Percentiles rank a stretch among this genome's conserved stretches.
These are phyloP conservation scores for Aegle marmelos DNA, from an alignment of 345 rosid species.

Conservation along the genomic window DNA sequence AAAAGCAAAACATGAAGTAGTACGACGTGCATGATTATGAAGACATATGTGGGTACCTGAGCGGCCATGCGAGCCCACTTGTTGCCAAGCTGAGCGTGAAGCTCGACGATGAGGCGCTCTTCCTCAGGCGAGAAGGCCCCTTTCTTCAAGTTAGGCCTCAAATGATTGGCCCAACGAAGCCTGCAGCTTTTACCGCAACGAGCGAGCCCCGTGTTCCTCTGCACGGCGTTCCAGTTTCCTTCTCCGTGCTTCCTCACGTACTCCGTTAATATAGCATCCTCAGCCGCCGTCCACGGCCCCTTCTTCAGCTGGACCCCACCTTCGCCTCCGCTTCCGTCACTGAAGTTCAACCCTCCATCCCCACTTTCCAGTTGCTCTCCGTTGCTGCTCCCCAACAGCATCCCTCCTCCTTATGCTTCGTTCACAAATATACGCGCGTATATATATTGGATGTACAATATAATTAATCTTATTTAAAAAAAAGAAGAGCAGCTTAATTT, in stretches of 20 bases:
- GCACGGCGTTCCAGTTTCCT: slow-evolving; percentile 67
- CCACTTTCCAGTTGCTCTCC: slow-evolving; percentile 32
- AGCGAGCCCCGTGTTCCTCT: slow-evolving; percentile 51
- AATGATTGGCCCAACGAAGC: slow-evolving; percentile 61
- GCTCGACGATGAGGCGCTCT: slow-evolving; percentile 50
- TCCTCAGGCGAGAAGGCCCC: slow-evolving; percentile 51
- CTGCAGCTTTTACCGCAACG: slow-evolving; percentile 64
- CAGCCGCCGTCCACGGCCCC: slow-evolving; percentile 60
- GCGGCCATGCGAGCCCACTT: slow-evolving; percentile 73
- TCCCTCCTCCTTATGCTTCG: neutral
- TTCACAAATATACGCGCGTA: neutral
- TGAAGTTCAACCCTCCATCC: slow-evolving; percentile 8
- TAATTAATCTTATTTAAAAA: no score
- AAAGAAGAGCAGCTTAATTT: no score
- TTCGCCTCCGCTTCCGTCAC: slow-evolving; percentile 20
- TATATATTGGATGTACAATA: no score
- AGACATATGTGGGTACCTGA: slow-evolving; percentile 28
- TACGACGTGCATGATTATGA: neutral
- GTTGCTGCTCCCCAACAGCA: slow-evolving; percentile 4
- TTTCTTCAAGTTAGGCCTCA: slow-evolving; percentile 50
- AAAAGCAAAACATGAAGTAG: neutral
- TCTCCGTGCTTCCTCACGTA: slow-evolving; percentile 55
- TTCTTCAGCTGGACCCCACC: slow-evolving; percentile 37
- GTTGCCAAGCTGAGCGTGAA: slow-evolving; percentile 55
- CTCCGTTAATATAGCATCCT: slow-evolving; percentile 45